These are phyloP conservation scores for Starmerella tilneyi DNA, from an alignment of 805 yeast species.

Conservation along the genomic window DNA sequence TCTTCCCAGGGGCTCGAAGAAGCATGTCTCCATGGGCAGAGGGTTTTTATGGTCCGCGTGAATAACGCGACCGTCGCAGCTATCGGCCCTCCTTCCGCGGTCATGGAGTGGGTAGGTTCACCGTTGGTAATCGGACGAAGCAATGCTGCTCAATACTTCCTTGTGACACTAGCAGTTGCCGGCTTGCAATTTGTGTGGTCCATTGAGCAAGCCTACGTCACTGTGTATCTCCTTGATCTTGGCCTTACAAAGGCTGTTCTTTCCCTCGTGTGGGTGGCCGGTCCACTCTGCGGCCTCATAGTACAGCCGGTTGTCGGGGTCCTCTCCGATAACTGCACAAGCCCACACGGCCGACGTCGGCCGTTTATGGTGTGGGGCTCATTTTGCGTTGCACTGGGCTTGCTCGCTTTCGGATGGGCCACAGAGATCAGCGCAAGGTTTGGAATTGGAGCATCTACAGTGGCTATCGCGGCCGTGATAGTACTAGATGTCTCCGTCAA, in stretches of 20 bases:
- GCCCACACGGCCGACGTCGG: slow-evolving; percentile 40
- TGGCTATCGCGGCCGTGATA: slow-evolving; percentile 36
- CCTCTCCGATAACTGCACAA: slow-evolving; percentile 38
- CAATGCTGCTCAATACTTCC: slow-evolving; percentile 15
- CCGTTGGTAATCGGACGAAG: slow-evolving; percentile 20
- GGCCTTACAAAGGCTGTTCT: slow-evolving; percentile 48
- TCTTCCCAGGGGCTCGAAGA: too few relatives aligned
- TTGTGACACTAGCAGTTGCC: slow-evolving; percentile 36
- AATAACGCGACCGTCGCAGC: too few relatives aligned
- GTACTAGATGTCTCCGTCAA: slow-evolving; percentile 51
- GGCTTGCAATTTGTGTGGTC: slow-evolving; percentile 59
- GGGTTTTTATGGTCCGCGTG: too few relatives aligned
- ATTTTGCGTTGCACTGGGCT: slow-evolving; percentile 38
- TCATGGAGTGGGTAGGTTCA: slow-evolving; percentile 26
- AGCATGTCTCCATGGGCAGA: too few relatives aligned
- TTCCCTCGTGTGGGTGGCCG: slow-evolving; percentile 57
- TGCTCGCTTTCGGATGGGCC: slow-evolving; percentile 36
- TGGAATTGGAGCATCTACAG: slow-evolving; percentile 29
- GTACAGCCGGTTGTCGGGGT: slow-evolving; percentile 59
- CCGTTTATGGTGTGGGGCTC: slow-evolving; percentile 52
- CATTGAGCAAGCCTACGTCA: slow-evolving; percentile 54
- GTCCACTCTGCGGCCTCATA: slow-evolving; percentile 52
- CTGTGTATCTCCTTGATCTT: slow-evolving; percentile 50
- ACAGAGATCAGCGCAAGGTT: slow-evolving; percentile 34
- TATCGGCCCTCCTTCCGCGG: neutral